Percentiles rank a stretch among this genome's conserved stretches.
These are phyloP conservation scores for Fraxinus sp. DNA, from an alignment of 305 asterid species.

Conservation along the genomic window DNA sequence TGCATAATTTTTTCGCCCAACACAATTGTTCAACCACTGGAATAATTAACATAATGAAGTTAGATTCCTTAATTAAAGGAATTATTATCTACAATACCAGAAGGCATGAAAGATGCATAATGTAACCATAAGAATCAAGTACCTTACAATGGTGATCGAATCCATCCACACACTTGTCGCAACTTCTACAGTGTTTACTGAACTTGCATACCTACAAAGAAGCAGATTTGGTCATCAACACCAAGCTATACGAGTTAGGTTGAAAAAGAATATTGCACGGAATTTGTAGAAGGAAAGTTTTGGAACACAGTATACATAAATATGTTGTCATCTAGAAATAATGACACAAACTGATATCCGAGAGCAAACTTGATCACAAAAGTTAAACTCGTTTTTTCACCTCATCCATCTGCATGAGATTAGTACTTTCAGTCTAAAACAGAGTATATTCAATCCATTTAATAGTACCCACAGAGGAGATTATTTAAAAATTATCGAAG, in stretches of 20 bases:
- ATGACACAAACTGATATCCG: background rate
- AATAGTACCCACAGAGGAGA: background rate
- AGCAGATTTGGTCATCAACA: conserved; percentile 23
- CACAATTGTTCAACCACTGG: conserved; percentile 99
- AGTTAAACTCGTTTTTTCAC: background rate
- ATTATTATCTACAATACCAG: background rate
- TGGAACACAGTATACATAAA: background rate
- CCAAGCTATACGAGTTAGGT: conserved; percentile 9
- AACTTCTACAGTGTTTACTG: conserved; percentile 99
- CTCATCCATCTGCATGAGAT: background rate
- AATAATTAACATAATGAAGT: conserved; percentile 30
- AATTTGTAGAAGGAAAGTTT: background rate
- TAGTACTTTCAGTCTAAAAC: background rate
- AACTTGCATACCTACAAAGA: conserved; percentile 73
- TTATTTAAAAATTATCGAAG: background rate
- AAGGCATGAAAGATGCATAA: conserved; percentile 16
- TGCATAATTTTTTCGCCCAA: conserved; percentile 81
- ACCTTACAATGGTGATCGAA: conserved; percentile 99
- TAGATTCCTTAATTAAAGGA: conserved; percentile 29
- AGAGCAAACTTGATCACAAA: background rate
- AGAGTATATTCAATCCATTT: background rate
- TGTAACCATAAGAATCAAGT: conserved; percentile 21
- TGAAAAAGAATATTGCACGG: background rate
- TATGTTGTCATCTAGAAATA: background rate
- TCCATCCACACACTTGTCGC: conserved; percentile 99